A percentile compares a stretch with the other conserved stretches of the same genome.
Conservation (phyloP, 192 early-diverging fungal genomes). For the Coemansia guatemalensis region DNA sequence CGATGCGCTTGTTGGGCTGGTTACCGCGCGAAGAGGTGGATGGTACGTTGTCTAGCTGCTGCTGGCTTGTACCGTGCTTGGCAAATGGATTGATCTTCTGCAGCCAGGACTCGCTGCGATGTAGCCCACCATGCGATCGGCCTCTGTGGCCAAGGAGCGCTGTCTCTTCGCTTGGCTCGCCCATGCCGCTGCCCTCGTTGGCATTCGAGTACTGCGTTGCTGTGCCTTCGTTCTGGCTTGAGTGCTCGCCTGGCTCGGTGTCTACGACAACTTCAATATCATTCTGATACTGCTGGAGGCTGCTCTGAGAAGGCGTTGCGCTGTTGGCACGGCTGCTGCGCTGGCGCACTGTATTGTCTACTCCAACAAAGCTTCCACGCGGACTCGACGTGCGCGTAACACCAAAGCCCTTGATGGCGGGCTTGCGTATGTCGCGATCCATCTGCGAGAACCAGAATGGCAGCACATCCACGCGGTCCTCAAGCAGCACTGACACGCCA, state of each 20-base stretch:
- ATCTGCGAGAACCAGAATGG: constrained; percentile 97
- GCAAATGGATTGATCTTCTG: constrained; percentile 37
- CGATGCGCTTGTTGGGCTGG: constrained; percentile 65
- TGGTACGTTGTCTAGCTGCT: constrained; percentile 12
- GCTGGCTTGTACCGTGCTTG: not conserved
- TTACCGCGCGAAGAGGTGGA: constrained; percentile 20
- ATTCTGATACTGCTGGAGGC: constrained; percentile 16
- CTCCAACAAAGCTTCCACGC: constrained; percentile 38
- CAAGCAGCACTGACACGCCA: constrained; percentile 84
- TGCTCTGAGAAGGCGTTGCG: constrained; percentile 27
- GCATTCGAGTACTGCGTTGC: constrained; percentile 26
- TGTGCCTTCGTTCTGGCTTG: constrained; percentile 37
- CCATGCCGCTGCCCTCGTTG: constrained; percentile 11
- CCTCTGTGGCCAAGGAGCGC: constrained; percentile 22
- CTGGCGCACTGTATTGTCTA: constrained; percentile 29
- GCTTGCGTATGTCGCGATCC: constrained; percentile 90
- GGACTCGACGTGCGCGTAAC: constrained; percentile 51
- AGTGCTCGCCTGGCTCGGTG: constrained; percentile 34
- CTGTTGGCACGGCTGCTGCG: constrained; percentile 17
- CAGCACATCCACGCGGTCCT: constrained; percentile 75
- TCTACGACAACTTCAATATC: constrained; percentile 43
- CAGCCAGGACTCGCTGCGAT: constrained; percentile 22
- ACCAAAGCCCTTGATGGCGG: constrained; percentile 57
- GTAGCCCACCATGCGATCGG: not conserved
- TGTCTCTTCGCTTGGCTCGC: constrained; percentile 22